Conservation (phyloP, 768 basidiomycete species). For the Paxillus rubicundulus region DNA sequence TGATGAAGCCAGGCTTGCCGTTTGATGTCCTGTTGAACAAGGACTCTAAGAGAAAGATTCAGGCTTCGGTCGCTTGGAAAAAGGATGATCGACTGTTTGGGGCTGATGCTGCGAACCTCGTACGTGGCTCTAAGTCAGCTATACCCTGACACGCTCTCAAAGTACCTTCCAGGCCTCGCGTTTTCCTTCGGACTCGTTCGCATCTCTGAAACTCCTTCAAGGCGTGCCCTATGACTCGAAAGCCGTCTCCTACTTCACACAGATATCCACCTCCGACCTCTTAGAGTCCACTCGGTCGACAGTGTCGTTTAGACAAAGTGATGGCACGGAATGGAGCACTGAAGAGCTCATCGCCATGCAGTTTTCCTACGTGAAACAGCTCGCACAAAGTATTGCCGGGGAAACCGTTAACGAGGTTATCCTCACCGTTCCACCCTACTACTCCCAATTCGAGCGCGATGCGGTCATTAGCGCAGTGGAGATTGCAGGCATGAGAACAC, state of each 20-base stretch:
- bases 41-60: slow-evolving; percentile 95
- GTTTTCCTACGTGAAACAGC: slow-evolving; percentile 81
- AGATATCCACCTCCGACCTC: slow-evolving; percentile 53
- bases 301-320: slow-evolving; percentile 55
- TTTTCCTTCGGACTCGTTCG: slow-evolving; percentile 86
- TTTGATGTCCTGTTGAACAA: slow-evolving; percentile 96
- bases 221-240: slow-evolving; percentile 64
- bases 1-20: slow-evolving; percentile 91
- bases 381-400: slow-evolving; percentile 73
- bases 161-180: slow-evolving; percentile 68
- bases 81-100: slow-evolving; percentile 88
- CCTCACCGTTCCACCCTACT: slow-evolving; percentile 88
- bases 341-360: slow-evolving; percentile 97
- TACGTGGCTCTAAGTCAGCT: slow-evolving; percentile 39
- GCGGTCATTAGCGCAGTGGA: slow-evolving; percentile 91
- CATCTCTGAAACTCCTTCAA: slow-evolving; percentile 80
- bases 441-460: slow-evolving; percentile 86
- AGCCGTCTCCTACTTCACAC: slow-evolving; percentile 54
- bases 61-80: slow-evolving; percentile 89
- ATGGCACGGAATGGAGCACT: slow-evolving; percentile 69
- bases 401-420: slow-evolving; percentile 84
- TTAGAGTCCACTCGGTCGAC: slow-evolving; percentile 58
- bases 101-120: slow-evolving; percentile 82
- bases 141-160: not conserved
- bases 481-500: slow-evolving; percentile 78